Evolutionary conservation across 805 yeast species (phyloP), one percentile per base, ranked within the genome.

Genomic region (Zygosaccharomyces bisporus): DNA sequence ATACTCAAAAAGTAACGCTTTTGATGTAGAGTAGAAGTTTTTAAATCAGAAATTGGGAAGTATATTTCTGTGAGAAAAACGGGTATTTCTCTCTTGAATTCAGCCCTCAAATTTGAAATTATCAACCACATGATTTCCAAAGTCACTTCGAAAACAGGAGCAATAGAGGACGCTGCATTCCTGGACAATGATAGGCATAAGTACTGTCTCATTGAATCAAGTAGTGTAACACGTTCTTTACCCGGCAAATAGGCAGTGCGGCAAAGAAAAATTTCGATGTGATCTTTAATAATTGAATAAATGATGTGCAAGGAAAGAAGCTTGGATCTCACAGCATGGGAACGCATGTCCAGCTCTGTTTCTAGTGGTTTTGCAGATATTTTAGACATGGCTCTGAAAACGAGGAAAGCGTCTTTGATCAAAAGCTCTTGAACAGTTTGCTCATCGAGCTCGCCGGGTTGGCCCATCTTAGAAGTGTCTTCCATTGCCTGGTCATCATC

Each of bases 351-450:
- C 49, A 88, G 67, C 29, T 82, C 85, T 32, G 80, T 74, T 47
- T 90, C 97, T 46, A 91, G 69, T 20, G 82, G 75, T 64, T 93
- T 93, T 38, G 86, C 85, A 2, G 97, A 86, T 13, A 93, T 75
- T 60, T 88, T 89, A 63, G 96, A 86, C 93, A 93, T 85, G 1
- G 97, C 91, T 61, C 99, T 78, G 66, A 93, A 89, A 3, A 93
- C 77, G 47, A 93, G 72, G 58, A 90, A 91, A 0, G 98, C 97
- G 63, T 93, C 99, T 56, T 88, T 90, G 14, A 87, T 81, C 1
- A 74, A 78, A 25, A 82, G 64, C 46, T 86, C 95, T 51, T 78
- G 80, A 41, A 74, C 76, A 30, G 70, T 51, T 18, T 32, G 25
- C 6, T 41, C 14, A 9, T 38, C 30, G 3, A 31, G 31, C 8